These are phyloP conservation scores for Ceratocystis harringtonii DNA, from an alignment of 2,329 filamentous ascomycete species.

Conservation along the genomic window DNA sequence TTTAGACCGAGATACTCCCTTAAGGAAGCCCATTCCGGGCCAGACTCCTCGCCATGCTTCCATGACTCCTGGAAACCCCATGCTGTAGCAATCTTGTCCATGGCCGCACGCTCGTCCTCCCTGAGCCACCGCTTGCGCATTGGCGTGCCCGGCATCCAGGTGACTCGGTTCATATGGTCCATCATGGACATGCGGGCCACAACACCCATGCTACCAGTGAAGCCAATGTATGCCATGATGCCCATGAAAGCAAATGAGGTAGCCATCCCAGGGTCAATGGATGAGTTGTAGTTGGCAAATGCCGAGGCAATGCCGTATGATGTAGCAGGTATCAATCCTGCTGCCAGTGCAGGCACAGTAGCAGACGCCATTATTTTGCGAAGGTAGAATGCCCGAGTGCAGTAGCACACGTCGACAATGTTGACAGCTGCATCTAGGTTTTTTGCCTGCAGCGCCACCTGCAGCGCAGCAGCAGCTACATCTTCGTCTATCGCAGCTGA, in stretches of 20 bases:
- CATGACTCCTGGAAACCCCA: slow-evolving; percentile 81
- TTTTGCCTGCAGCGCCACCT: slow-evolving; percentile 63
- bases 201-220: slow-evolving; percentile 66
- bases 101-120: slow-evolving; percentile 75
- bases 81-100: slow-evolving; percentile 71
- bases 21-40: slow-evolving; percentile 74
- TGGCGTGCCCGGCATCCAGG: slow-evolving; percentile 72
- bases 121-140: slow-evolving; percentile 70
- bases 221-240: slow-evolving; percentile 67
- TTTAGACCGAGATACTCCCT: slow-evolving; percentile 68
- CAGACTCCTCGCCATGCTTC: slow-evolving; percentile 78
- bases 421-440: slow-evolving; percentile 65
- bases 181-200: slow-evolving; percentile 77
- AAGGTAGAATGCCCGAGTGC: slow-evolving; percentile 48
- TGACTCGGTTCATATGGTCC: slow-evolving; percentile 88
- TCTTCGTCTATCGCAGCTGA: slow-evolving; percentile 57
- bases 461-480: slow-evolving; percentile 58
- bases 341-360: slow-evolving; percentile 41
- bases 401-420: slow-evolving; percentile 56
- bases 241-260: slow-evolving; percentile 67
- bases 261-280: slow-evolving; percentile 61
- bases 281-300: slow-evolving; percentile 49
- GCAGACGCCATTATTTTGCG: slow-evolving; percentile 52
- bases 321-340: slow-evolving; percentile 48
- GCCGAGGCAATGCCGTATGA: slow-evolving; percentile 53